phyloP scores from a whole-genome alignment of 257 asterid genomes.

The Petrea volubilis region DNA sequence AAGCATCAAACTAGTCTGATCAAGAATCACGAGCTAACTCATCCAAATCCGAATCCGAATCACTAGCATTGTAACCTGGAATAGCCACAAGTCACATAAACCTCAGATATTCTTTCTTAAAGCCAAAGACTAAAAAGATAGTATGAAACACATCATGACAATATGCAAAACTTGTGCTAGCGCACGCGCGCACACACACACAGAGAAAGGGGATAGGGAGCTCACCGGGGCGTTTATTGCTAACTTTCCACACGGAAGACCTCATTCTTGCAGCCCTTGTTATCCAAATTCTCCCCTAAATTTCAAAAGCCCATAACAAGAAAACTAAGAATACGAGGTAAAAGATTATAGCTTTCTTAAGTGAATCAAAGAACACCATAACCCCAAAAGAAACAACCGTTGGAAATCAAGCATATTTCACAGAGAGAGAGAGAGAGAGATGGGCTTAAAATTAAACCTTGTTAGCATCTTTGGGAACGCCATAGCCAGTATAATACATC shows the following conservation, averaged over 20 bases:
- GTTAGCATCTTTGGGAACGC: slow-evolving; percentile 51
- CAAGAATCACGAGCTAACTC: slow-evolving; percentile 41
- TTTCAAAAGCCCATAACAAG: slow-evolving; percentile 20
- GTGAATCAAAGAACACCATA: background rate
- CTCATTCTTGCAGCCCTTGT: slow-evolving; percentile 65
- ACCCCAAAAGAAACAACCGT: background rate
- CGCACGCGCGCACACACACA: background rate
- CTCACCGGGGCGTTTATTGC: slow-evolving; percentile 81
- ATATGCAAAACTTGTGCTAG: background rate
- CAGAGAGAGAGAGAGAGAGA: background rate
- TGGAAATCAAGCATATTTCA: background rate
- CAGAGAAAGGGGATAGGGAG: background rate
- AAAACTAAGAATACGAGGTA: background rate
- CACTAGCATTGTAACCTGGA: slow-evolving; percentile 80
- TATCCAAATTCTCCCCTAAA: slow-evolving; percentile 66
- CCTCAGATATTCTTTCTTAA: background rate
- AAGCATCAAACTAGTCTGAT: slow-evolving; percentile 17
- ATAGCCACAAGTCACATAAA: slow-evolving; percentile 8
- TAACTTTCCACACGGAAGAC: slow-evolving; percentile 72
- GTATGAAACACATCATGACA: background rate
- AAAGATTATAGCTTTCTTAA: background rate
- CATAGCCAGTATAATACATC: slow-evolving; percentile 76
- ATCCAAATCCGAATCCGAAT: slow-evolving; percentile 80
- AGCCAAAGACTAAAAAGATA: background rate
- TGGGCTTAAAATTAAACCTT: slow-evolving; percentile 41